Conservation (phyloP, 495 filamentous ascomycete genomes). For the Aspergillus cavernicola region DNA sequence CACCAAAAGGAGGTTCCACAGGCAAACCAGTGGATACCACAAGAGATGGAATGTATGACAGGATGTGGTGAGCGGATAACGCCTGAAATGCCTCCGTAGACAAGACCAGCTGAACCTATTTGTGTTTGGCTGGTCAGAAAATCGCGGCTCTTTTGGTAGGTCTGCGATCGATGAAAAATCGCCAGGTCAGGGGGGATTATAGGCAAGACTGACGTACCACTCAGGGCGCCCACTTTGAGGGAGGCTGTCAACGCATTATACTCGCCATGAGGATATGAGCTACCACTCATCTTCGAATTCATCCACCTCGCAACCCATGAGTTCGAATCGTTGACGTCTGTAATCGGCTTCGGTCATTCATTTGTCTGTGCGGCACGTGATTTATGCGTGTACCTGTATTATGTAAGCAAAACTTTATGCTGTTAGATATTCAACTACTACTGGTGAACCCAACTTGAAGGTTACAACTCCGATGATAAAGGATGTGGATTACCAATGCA, state of each 20-base stretch:
- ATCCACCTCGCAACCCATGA: conserved; percentile 6
- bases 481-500: too few relatives aligned
- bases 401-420: not conserved
- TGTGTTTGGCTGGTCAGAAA: not conserved
- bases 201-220: conserved; percentile 38
- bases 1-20: conserved; percentile 77
- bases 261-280: conserved; percentile 15
- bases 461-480: too few relatives aligned
- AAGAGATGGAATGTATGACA: conserved; percentile 64
- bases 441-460: too few relatives aligned
- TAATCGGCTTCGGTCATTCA: conserved; percentile 33
- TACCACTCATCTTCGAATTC: conserved; percentile 33
- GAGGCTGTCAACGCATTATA: conserved; percentile 33
- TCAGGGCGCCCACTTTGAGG: conserved; percentile 49
- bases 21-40: conserved; percentile 74
- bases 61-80: conserved; percentile 64
- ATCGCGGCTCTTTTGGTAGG: not conserved
- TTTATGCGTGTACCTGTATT: not conserved
- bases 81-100: conserved; percentile 65
- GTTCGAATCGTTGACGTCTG: not conserved
- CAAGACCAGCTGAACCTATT: conserved; percentile 64
- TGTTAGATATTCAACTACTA: not conserved
- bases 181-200: not conserved
- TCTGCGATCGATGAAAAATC: conserved; percentile 1
- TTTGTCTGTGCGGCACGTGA: not conserved